Evolutionary conservation across 129 eudicot species (phyloP).

Genomic region (Arctium minus): DNA sequence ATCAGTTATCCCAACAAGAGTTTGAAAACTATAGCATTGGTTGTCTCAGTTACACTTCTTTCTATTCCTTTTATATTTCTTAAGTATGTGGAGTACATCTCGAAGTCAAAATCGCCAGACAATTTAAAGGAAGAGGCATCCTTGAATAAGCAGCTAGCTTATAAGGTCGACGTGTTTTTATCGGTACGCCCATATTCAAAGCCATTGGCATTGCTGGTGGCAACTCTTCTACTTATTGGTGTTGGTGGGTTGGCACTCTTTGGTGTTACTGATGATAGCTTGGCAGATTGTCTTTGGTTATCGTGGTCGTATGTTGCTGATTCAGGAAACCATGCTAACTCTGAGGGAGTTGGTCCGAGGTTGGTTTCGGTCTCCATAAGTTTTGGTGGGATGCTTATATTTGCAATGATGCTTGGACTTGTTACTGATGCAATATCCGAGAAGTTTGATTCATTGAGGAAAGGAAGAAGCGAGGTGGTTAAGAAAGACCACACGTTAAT

Average conservation of each 20-base stretch:
- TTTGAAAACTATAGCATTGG: conserved; percentile 54
- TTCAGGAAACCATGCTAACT: conserved; percentile 77
- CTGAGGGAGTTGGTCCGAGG: conserved; percentile 75
- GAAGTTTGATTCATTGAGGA: conserved; percentile 86
- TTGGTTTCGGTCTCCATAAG: conserved; percentile 74
- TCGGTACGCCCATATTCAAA: conserved; percentile 78
- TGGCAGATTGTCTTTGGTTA: conserved; percentile 82
- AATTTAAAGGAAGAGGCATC: conserved; percentile 62
- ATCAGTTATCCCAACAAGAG: conserved; percentile 34
- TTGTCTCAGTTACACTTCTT: conserved; percentile 53
- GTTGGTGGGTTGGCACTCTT: conserved; percentile 83
- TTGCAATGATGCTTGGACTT: conserved; percentile 98
- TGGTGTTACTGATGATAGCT: conserved; percentile 78
- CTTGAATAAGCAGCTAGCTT: conserved; percentile 71
- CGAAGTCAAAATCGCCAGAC: conserved; percentile 47
- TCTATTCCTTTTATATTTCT: conserved; percentile 62
- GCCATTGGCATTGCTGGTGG: conserved; percentile 75
- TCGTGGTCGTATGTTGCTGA: conserved; percentile 84
- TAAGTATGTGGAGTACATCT: conserved; percentile 64
- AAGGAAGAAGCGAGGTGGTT: conserved; percentile 90
- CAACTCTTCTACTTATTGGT: conserved; percentile 65
- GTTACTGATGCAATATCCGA: conserved; percentile 93
- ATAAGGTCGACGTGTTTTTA: conserved; percentile 66
- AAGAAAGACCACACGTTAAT: conserved; percentile 78
- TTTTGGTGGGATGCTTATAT: conserved; percentile 93